A percentile compares a stretch with the other conserved stretches of the same genome.
These are phyloP conservation scores for Nematocida ironsii DNA, from an alignment of 371 early-diverging fungal species.

Conservation along the genomic window DNA sequence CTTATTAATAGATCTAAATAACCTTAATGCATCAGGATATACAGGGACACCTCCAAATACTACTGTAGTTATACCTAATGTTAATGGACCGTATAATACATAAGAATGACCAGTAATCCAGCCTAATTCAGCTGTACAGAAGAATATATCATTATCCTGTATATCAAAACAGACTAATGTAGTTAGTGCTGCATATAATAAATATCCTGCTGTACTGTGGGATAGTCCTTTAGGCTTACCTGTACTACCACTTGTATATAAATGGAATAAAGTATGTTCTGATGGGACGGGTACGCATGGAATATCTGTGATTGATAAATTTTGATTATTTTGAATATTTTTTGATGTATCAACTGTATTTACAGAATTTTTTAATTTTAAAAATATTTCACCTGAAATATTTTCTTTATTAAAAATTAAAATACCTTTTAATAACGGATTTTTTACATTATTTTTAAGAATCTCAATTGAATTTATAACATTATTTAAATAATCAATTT, in stretches of 20 bases:
- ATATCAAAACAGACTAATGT: conserved; percentile 76
- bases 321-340: neutral
- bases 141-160: conserved; percentile 76
- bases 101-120: conserved; percentile 89
- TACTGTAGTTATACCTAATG: conserved; percentile 78
- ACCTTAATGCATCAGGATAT: conserved; percentile 77
- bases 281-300: conserved; percentile 75
- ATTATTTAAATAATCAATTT: conserved; percentile 33
- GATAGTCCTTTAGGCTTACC: conserved; percentile 93
- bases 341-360: neutral
- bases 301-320: conserved; percentile 58
- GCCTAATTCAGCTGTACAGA: conserved; percentile 70
- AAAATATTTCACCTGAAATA: conserved; percentile 80
- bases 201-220: conserved; percentile 88
- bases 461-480: conserved; percentile 2
- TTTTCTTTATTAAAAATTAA: conserved; percentile 68
- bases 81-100: conserved; percentile 82
- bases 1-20: conserved; percentile 79
- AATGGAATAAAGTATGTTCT: conserved; percentile 81
- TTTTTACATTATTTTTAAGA: neutral
- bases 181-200: conserved; percentile 79
- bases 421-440: conserved; percentile 20
- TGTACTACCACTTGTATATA: conserved; percentile 88
- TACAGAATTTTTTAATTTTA: conserved; percentile 60
- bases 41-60: conserved; percentile 81